Percentiles rank a stretch among this genome's conserved stretches.
Conservation (phyloP, 208 protist species). For the Trypanosomatidae sp. region DNA sequence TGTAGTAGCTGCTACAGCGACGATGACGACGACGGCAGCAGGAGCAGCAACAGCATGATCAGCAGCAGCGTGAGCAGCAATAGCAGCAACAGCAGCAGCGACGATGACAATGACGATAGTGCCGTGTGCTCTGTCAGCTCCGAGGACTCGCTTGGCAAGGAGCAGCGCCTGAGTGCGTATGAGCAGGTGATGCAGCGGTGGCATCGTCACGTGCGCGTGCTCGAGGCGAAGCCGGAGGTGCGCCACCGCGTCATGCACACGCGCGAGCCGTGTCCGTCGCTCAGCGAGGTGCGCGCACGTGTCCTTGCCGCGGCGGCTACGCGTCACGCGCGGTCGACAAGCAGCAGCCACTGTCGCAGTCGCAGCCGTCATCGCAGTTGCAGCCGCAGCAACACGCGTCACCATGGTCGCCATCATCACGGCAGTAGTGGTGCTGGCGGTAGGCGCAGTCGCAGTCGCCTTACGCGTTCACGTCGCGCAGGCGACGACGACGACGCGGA, state of each 20-base stretch:
- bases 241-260: slow-evolving; percentile 9
- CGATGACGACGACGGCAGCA: background rate
- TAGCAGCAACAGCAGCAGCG: background rate
- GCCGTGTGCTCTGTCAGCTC: slow-evolving; percentile 6
- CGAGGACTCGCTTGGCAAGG: slow-evolving; percentile 11
- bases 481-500: too few species aligned
- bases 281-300: slow-evolving; percentile 11
- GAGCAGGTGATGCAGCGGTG: slow-evolving; percentile 23
- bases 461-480: too few species aligned
- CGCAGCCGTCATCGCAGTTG: too few species aligned
- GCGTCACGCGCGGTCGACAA: too few species aligned
- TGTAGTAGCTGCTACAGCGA: background rate
- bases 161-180: slow-evolving; percentile 25
- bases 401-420: too few species aligned
- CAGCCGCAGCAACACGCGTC: too few species aligned
- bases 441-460: too few species aligned
- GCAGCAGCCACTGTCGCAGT: too few species aligned
- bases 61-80: too few species aligned
- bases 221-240: slow-evolving; percentile 18
- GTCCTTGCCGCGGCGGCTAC: too few species aligned
- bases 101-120: slow-evolving; percentile 8
- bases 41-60: background rate
- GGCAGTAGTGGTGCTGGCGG: too few species aligned
- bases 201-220: slow-evolving; percentile 28
- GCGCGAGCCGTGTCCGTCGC: slow-evolving; percentile 10